Evolutionary conservation across 2,329 filamentous ascomycete species (phyloP).

Genomic region (Phialemoniopsis sp.): DNA sequence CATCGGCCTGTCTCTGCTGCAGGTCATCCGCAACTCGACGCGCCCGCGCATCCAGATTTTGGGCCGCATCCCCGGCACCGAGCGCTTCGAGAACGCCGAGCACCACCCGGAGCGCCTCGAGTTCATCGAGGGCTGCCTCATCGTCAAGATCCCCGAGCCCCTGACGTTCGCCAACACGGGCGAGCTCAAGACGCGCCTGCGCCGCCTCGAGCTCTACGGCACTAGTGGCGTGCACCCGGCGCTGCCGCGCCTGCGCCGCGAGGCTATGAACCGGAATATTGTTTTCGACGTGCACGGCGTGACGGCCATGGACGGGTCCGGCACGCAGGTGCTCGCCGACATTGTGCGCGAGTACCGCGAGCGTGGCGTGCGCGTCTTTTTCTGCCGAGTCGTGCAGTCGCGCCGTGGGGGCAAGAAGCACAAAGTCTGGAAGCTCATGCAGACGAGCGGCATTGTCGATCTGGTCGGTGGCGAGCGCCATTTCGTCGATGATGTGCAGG

Average conservation of each 20-base stretch:
- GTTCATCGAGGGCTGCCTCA: conserved; percentile 86
- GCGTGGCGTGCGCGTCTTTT: conserved; percentile 73
- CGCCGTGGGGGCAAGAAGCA: conserved; percentile 44
- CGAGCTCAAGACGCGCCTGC: conserved; percentile 78
- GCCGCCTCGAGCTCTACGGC: conserved; percentile 86
- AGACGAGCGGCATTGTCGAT: conserved; percentile 78
- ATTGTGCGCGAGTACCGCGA: conserved; percentile 81
- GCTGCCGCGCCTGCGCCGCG: conserved; percentile 69
- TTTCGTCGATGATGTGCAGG: conserved; percentile 79
- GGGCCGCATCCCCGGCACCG: conserved; percentile 79
- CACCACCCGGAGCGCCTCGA: conserved; percentile 70
- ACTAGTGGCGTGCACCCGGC: conserved; percentile 81
- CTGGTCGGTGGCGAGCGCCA: conserved; percentile 72
- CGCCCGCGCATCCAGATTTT: conserved; percentile 94
- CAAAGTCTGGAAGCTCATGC: conserved; percentile 68
- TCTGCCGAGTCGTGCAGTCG: conserved; percentile 47
- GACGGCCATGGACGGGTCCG: conserved; percentile 87
- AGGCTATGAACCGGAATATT: conserved; percentile 84
- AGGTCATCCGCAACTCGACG: conserved; percentile 86
- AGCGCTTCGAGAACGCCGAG: conserved; percentile 82
- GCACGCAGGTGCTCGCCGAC: conserved; percentile 84
- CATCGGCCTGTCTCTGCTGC: conserved; percentile 83
- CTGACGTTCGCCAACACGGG: conserved; percentile 97
- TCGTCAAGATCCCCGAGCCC: conserved; percentile 96
- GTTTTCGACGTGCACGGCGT: conserved; percentile 99